phyloP scores from a whole-genome alignment of 495 filamentous ascomycete species.

The Cenococcum geophilum region DNA sequence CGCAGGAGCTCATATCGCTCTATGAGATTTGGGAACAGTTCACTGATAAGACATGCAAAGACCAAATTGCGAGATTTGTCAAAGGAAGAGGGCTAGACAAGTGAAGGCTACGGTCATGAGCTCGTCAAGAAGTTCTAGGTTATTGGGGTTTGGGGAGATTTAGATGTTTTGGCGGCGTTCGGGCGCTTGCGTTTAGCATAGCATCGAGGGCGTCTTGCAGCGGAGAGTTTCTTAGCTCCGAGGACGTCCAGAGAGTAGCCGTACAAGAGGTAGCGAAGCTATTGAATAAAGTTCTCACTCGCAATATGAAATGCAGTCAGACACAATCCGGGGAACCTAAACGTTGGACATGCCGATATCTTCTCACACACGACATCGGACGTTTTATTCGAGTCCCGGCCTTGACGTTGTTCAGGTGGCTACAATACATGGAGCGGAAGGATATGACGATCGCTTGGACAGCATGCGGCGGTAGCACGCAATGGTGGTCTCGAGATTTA shows the following conservation, averaged over 20 bases:
- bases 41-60: conserved; percentile 73
- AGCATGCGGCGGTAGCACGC: too few relatives aligned
- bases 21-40: conserved; percentile 91
- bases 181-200: too few relatives aligned
- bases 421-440: too few relatives aligned
- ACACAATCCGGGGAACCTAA: neutral
- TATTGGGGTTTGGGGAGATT: neutral
- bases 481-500: too few relatives aligned
- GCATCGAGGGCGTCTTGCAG: too few relatives aligned
- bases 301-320: neutral
- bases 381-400: neutral
- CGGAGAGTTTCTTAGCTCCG: too few relatives aligned
- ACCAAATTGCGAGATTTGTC: conserved; percentile 73
- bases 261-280: neutral
- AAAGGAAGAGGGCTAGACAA: conserved; percentile 78
- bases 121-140: neutral
- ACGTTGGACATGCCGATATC: neutral
- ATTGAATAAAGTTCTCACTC: neutral
- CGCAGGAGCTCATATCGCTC: conserved; percentile 89
- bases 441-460: too few relatives aligned
- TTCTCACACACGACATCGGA: neutral
- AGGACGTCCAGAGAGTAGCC: neutral
- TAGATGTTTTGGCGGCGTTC: neutral
- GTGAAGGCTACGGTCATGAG: conserved; percentile 34
- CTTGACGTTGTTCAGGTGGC: too few relatives aligned